Conservation (phyloP, 495 filamentous ascomycete species). For the Parathielavia hyrcaniae region DNA sequence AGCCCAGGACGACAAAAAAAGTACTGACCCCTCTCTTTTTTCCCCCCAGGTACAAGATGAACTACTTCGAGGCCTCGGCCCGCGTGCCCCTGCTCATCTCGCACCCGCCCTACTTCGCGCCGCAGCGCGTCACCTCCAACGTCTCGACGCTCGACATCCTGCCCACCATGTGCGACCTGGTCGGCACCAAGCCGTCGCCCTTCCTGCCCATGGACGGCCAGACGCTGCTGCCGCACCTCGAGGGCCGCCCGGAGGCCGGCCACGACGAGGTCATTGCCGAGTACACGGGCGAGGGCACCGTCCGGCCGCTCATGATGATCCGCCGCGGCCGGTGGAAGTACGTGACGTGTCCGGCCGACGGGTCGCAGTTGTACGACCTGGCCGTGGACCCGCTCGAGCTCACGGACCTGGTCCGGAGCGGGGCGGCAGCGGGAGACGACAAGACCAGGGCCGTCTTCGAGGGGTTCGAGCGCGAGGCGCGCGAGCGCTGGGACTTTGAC, state of each 20-base stretch:
- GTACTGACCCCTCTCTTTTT: too few species aligned
- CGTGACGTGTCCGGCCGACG: constrained; percentile 71
- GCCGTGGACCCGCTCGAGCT: constrained; percentile 66
- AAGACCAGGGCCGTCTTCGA: constrained; percentile 45
- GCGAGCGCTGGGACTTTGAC: constrained; percentile 66
- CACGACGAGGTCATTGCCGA: constrained; percentile 77
- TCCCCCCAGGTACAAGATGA: constrained; percentile 80
- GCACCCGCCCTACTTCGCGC: constrained; percentile 58
- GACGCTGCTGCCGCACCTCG: constrained; percentile 64
- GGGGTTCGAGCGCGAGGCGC: constrained; percentile 60
- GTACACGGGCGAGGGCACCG: constrained; percentile 83
- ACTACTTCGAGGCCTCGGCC: constrained; percentile 76
- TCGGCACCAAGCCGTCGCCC: constrained; percentile 54
- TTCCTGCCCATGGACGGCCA: constrained; percentile 70
- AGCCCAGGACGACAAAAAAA: background rate
- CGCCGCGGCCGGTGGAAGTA: constrained; percentile 77
- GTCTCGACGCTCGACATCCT: constrained; percentile 83
- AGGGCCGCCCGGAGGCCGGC: constrained; percentile 49
- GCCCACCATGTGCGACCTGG: constrained; percentile 77
- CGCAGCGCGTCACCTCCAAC: constrained; percentile 65
- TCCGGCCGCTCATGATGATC: constrained; percentile 88
- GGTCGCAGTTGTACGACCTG: constrained; percentile 72
- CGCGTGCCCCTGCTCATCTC: constrained; percentile 76
- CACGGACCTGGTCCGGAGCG: constrained; percentile 53
- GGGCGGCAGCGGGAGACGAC: constrained; percentile 35